Conservation (phyloP, 495 filamentous ascomycete species). For the Talaromyces trachyspermus region DNA sequence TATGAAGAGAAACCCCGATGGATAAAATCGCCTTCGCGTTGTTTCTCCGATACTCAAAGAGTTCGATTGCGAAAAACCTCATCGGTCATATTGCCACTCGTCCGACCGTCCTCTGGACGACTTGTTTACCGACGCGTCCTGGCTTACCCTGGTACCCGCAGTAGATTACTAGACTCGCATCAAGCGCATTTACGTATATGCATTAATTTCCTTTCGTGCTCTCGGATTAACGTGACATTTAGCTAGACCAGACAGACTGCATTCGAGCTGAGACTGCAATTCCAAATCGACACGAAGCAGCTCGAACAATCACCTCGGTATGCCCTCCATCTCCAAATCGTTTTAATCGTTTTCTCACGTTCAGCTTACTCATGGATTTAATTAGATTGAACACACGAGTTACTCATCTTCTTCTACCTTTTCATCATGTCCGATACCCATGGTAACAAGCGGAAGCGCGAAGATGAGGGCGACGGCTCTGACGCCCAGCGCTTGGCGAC, state of each 20-base stretch:
- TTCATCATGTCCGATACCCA: slow-evolving; percentile 37
- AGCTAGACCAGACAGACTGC: no score
- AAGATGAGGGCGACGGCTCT: slow-evolving; percentile 33
- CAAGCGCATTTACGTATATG: no score
- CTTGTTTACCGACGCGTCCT: slow-evolving; percentile 6
- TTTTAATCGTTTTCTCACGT: not conserved
- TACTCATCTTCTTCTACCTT: no score
- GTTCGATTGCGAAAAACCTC: not conserved
- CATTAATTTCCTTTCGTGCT: no score
- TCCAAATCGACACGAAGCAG: not conserved
- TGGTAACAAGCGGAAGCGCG: slow-evolving; percentile 40
- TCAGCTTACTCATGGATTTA: slow-evolving; percentile 4
- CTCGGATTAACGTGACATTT: no score
- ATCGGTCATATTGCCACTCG: slow-evolving; percentile 1
- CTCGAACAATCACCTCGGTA: slow-evolving; percentile 3
- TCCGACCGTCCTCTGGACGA: not conserved
- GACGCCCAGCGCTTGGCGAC: slow-evolving; percentile 37
- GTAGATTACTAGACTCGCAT: no score
- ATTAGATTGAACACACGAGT: slow-evolving; percentile 8
- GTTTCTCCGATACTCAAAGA: no score
- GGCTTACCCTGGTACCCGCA: not conserved
- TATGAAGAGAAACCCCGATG: no score
- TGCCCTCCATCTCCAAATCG: no score
- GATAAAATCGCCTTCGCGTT: no score
- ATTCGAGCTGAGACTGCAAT: not conserved